phyloP scores from a whole-genome alignment of 2,329 filamentous ascomycete genomes.

The Talaromyces sp. region DNA sequence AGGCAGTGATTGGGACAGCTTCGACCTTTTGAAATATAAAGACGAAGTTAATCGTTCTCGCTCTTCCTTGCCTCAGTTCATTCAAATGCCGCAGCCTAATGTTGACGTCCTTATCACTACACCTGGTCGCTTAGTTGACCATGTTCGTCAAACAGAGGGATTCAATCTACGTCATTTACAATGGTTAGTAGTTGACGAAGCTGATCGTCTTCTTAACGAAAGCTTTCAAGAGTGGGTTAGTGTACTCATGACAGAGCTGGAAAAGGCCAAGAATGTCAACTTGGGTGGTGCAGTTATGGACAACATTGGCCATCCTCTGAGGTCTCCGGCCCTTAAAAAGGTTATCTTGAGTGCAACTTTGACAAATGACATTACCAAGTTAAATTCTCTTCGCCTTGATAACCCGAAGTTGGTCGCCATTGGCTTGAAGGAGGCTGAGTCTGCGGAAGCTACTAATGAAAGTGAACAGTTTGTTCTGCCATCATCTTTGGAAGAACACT shows the following conservation, averaged over 20 bases:
- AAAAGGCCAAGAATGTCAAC: slow-evolving; percentile 50
- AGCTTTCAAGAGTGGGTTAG: slow-evolving; percentile 89
- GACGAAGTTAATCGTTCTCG: slow-evolving; percentile 35
- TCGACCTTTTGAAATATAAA: slow-evolving; percentile 40
- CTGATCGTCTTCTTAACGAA: slow-evolving; percentile 83
- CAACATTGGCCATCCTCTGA: slow-evolving; percentile 31
- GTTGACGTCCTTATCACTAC: slow-evolving; percentile 89
- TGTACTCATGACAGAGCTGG: slow-evolving; percentile 56
- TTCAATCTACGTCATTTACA: slow-evolving; percentile 72
- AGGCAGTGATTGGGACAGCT: slow-evolving; percentile 43
- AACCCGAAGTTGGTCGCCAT: slow-evolving; percentile 72
- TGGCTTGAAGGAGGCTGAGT: slow-evolving; percentile 43
- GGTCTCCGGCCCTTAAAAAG: slow-evolving; percentile 57
- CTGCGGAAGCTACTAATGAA: slow-evolving; percentile 12
- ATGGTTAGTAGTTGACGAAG: slow-evolving; percentile 91
- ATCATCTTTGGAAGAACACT: slow-evolving; percentile 56
- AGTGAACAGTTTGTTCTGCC: slow-evolving; percentile 55
- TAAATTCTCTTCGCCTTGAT: slow-evolving; percentile 65
- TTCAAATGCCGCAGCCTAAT: slow-evolving; percentile 61
- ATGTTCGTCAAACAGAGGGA: slow-evolving; percentile 74
- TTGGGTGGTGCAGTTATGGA: slow-evolving; percentile 26
- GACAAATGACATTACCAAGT: slow-evolving; percentile 75
- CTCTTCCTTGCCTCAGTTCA: slow-evolving; percentile 52
- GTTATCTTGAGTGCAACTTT: slow-evolving; percentile 87
- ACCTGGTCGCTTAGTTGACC: slow-evolving; percentile 85